phyloP scores from a whole-genome alignment of 331 rosid species.

The Telfairia occidentalis region DNA sequence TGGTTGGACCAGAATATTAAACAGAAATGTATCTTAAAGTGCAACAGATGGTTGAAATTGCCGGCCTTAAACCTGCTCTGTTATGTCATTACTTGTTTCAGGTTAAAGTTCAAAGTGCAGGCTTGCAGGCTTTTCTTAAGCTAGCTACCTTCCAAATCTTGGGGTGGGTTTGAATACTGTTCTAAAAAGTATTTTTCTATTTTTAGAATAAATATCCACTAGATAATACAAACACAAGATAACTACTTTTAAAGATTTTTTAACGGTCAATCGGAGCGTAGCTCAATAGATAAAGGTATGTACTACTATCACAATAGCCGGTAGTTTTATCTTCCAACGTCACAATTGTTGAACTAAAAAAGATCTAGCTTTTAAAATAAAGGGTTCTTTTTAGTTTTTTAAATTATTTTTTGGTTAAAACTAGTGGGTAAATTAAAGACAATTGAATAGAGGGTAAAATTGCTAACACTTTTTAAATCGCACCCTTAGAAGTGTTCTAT shows the following conservation, averaged over 20 bases:
- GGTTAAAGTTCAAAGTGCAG: not conserved
- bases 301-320: no score
- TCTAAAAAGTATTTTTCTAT: not conserved
- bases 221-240: not conserved
- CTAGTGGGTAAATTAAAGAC: no score
- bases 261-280: no score
- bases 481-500: no score
- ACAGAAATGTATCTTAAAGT: not conserved
- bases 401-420: no score
- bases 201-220: not conserved
- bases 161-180: not conserved
- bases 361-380: no score
- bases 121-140: not conserved
- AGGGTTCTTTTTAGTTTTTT: no score
- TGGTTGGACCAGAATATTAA: not conserved
- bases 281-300: no score
- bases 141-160: not conserved
- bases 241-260: not conserved
- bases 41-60: not conserved
- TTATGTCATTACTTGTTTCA: not conserved
- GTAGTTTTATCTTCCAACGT: no score
- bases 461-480: no score
- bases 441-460: no score
- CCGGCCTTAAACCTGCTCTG: conserved; percentile 3
- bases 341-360: no score